Conservation (phyloP, 106 monocot species). For the Platanthera guangdongensis region DNA sequence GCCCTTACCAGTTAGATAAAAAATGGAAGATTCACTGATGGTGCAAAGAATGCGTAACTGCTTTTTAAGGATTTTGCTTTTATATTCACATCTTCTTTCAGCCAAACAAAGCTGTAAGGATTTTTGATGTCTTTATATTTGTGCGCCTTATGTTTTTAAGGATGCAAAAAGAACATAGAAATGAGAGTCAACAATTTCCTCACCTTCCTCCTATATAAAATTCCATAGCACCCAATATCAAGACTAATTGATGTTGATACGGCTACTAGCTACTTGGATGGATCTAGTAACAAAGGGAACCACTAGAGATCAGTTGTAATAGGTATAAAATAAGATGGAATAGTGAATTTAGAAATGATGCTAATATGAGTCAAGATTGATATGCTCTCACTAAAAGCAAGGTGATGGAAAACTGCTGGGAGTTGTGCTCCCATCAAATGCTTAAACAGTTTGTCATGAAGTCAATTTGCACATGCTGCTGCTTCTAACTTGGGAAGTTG, state of each 20-base stretch:
- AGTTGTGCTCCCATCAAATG: no score
- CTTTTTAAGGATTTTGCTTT: not conserved
- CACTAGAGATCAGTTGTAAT: no score
- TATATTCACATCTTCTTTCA: not conserved
- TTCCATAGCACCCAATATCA: not conserved
- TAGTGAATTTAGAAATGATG: no score
- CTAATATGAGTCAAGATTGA: no score
- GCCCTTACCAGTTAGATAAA: not conserved
- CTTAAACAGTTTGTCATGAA: no score
- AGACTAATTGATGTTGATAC: not conserved
- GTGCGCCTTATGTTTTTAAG: not conserved
- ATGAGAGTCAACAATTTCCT: not conserved
- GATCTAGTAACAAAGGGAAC: no score
- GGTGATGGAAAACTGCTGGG: no score
- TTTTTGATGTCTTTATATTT: not conserved
- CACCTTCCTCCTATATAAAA: not conserved
- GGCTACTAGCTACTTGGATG: no score
- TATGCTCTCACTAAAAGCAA: no score
- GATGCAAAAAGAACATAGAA: not conserved
- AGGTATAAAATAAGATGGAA: no score
- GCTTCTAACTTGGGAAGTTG: no score
- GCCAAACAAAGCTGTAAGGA: not conserved
- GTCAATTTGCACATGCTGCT: no score
- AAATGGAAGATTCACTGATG: not conserved
- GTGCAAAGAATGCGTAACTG: not conserved